Evolutionary conservation across 1,139 yeast genomes (phyloP).

Genomic region (Taphrina betulina): DNA sequence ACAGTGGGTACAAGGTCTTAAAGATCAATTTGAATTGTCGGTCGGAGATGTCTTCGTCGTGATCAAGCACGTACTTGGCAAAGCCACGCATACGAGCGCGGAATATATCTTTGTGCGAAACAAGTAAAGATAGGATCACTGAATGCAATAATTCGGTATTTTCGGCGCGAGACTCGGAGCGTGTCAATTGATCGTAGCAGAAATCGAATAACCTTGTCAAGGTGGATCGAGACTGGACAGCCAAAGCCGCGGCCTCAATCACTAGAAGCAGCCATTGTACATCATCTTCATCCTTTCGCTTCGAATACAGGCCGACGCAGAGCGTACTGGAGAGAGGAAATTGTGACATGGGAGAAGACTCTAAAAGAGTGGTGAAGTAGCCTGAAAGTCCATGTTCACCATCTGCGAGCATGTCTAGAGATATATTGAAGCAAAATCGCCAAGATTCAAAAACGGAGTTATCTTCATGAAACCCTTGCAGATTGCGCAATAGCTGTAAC

Average conservation of each 20-base stretch:
- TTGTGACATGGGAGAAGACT: background rate
- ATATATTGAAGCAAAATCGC: conserved; percentile 14
- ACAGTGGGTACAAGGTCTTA: conserved; percentile 11
- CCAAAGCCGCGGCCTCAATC: conserved; percentile 4
- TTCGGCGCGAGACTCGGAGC: background rate
- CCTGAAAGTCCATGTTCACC: background rate
- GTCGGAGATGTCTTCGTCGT: conserved; percentile 7
- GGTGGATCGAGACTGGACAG: background rate
- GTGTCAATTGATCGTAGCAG: background rate
- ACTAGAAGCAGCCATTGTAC: conserved; percentile 8
- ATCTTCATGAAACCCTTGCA: conserved; percentile 23
- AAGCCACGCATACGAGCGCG: background rate
- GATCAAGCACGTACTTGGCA: conserved; percentile 5
- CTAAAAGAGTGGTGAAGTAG: background rate
- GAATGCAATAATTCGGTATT: conserved; percentile 10
- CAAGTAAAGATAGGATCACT: conserved; percentile 14
- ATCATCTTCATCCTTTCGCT: background rate
- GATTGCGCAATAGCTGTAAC: background rate
- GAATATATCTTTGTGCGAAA: background rate
- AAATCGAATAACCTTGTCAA: background rate
- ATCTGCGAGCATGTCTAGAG: conserved; percentile 11
- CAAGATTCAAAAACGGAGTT: conserved; percentile 24
- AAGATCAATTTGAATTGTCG: conserved; percentile 22
- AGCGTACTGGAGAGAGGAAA: background rate
- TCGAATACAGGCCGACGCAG: background rate